Conservation (phyloP, 148 eudicot species). For the Dianthus caryophyllus region DNA sequence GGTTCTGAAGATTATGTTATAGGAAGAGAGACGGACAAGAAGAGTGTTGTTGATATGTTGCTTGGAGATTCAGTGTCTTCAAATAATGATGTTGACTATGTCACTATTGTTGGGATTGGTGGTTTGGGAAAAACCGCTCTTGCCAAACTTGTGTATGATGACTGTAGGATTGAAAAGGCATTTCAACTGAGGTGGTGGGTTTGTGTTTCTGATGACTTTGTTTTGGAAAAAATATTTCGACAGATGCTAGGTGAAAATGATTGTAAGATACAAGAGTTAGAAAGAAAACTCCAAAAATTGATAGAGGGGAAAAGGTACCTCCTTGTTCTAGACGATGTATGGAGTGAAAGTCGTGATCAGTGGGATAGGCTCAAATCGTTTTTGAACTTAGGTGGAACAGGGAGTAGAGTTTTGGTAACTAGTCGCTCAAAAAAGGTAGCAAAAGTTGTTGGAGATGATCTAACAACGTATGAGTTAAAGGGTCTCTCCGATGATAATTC, state of each 20-base stretch:
- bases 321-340: constrained; percentile 23
- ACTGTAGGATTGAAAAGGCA: constrained; percentile 1
- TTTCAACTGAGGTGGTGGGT: constrained; percentile 20
- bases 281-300: constrained; percentile 8
- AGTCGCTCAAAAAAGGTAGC: constrained; percentile 22
- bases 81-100: constrained; percentile 5
- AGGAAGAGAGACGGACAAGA: constrained; percentile 22
- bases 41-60: constrained; percentile 9
- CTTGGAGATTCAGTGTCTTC: not conserved
- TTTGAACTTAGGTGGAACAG: constrained; percentile 10
- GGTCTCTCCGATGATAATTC: constrained; percentile 26
- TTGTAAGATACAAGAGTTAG: constrained; percentile 6
- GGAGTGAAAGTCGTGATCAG: constrained; percentile 16
- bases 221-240: not conserved
- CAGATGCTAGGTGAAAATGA: constrained; percentile 4
- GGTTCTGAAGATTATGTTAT: constrained; percentile 7
- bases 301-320: constrained; percentile 18
- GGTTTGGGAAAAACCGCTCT: constrained; percentile 26
- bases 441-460: not conserved
- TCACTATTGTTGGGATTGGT: constrained; percentile 17
- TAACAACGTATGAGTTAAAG: constrained; percentile 4
- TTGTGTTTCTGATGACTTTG: constrained; percentile 23
- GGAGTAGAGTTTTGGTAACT: constrained; percentile 24
- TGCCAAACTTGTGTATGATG: constrained; percentile 22
- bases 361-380: constrained; percentile 11